A percentile compares a stretch with the other conserved stretches of the same genome.
These are phyloP conservation scores for Ensete glaucum DNA, from an alignment of 176 grass and related monocot species.

Conservation along the genomic window DNA sequence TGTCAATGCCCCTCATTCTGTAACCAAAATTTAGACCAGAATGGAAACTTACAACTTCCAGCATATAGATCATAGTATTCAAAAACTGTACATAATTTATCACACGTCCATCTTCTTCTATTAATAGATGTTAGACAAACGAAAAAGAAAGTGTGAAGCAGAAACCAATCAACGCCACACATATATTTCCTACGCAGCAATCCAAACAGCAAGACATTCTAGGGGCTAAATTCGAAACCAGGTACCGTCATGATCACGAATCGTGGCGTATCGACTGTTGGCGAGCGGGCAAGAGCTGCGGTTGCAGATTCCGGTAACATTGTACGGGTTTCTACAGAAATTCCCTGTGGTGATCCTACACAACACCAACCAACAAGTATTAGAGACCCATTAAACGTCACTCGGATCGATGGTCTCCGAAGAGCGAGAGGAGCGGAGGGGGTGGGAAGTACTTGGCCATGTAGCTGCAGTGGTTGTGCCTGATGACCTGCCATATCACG, in stretches of 20 bases:
- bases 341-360: slow-evolving; percentile 60
- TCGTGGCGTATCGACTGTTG: slow-evolving; percentile 90
- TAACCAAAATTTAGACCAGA: neutral
- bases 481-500: slow-evolving; percentile 90
- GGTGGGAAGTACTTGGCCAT: slow-evolving; percentile 56
- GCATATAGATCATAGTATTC: too few relatives aligned
- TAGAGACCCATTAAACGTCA: neutral
- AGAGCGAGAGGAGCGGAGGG: neutral
- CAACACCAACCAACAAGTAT: neutral
- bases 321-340: slow-evolving; percentile 84
- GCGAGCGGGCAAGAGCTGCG: slow-evolving; percentile 89
- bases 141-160: neutral
- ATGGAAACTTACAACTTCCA: too few relatives aligned
- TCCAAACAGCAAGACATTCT: neutral
- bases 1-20: neutral
- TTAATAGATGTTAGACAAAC: neutral
- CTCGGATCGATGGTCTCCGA: neutral
- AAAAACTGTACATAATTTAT: too few relatives aligned
- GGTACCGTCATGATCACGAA: slow-evolving; percentile 62
- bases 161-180: neutral
- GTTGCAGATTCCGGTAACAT: slow-evolving; percentile 83
- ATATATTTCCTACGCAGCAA: neutral
- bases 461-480: slow-evolving; percentile 94
- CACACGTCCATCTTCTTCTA: neutral
- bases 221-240: neutral